Evolutionary conservation across 2,329 filamentous ascomycete species (phyloP).

Genomic region (Ceratocystiopsis sp.): DNA sequence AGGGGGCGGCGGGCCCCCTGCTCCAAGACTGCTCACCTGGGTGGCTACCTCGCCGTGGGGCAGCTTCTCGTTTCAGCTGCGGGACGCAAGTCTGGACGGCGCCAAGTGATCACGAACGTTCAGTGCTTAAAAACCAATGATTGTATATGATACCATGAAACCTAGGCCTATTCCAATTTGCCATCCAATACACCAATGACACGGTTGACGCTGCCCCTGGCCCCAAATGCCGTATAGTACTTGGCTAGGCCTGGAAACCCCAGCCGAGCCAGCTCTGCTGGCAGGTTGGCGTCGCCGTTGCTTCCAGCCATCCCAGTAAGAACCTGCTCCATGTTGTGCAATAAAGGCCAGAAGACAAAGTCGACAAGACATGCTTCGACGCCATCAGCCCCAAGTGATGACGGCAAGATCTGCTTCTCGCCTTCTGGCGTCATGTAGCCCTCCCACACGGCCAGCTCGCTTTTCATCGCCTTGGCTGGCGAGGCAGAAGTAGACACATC

Average conservation of each 20-base stretch:
- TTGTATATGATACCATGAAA: no score
- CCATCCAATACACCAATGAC: not conserved
- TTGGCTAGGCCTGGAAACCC: conserved; percentile 11
- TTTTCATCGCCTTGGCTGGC: conserved; percentile 12
- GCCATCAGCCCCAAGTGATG: no score
- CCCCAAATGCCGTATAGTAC: conserved; percentile 18
- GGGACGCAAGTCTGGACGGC: not conserved
- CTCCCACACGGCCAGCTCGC: conserved; percentile 25
- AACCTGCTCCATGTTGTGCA: conserved; percentile 26
- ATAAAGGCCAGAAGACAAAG: conserved; percentile 39
- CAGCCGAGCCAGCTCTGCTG: no score
- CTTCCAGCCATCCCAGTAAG: conserved; percentile 10
- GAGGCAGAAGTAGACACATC: no score
- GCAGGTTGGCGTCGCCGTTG: conserved; percentile 4
- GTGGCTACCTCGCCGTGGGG: conserved; percentile 32
- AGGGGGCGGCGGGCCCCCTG: not conserved
- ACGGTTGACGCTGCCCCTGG: not conserved
- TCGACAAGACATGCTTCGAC: conserved; percentile 27
- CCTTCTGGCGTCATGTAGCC: conserved; percentile 12
- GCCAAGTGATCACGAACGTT: no score
- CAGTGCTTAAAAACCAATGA: no score
- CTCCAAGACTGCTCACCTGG: conserved; percentile 26
- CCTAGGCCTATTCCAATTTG: not conserved
- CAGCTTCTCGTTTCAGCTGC: conserved; percentile 17
- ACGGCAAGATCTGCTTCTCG: no score